A percentile compares a stretch with the other conserved stretches of the same genome.
These are phyloP conservation scores for Achlya hypogyna DNA, from an alignment of 352 stramenopile species.

Conservation along the genomic window DNA sequence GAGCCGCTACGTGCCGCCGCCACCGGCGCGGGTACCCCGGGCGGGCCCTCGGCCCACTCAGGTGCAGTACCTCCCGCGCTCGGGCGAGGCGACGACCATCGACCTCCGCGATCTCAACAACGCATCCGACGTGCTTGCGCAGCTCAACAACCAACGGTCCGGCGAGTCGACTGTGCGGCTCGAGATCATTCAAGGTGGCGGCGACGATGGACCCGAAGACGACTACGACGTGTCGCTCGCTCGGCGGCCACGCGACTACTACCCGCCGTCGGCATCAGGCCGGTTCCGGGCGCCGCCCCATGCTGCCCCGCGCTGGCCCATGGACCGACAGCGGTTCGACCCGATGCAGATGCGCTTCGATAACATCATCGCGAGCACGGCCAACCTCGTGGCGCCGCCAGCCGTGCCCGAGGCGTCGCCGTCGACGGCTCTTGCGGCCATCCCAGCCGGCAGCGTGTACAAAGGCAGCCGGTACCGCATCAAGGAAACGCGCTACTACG, in stretches of 20 bases:
- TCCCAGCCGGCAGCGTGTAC: neutral
- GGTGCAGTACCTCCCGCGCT: conserved; percentile 4
- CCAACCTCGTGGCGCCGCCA: neutral
- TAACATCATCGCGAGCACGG: neutral
- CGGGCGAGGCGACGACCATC: conserved; percentile 7
- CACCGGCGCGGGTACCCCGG: neutral
- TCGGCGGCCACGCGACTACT: neutral
- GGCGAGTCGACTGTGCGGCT: neutral
- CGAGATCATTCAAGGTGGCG: conserved; percentile 5
- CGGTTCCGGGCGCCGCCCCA: neutral
- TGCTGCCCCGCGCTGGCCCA: neutral
- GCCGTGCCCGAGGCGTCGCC: neutral
- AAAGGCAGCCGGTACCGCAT: conserved; percentile 18
- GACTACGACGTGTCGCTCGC: neutral
- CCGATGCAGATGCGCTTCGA: conserved; percentile 5
- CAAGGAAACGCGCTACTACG: conserved; percentile 21
- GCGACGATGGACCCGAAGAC: neutral
- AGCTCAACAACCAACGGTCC: conserved; percentile 14
- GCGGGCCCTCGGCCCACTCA: neutral
- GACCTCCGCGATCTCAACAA: conserved; percentile 14
- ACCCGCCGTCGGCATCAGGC: neutral
- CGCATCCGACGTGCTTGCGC: conserved; percentile 13
- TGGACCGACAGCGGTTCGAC: neutral
- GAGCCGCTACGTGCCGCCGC: neutral
- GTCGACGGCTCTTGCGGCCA: neutral